Base-by-base conservation (phyloP, 495 filamentous ascomycete genomes). In the Polyplosphaeria fusca region DNA sequence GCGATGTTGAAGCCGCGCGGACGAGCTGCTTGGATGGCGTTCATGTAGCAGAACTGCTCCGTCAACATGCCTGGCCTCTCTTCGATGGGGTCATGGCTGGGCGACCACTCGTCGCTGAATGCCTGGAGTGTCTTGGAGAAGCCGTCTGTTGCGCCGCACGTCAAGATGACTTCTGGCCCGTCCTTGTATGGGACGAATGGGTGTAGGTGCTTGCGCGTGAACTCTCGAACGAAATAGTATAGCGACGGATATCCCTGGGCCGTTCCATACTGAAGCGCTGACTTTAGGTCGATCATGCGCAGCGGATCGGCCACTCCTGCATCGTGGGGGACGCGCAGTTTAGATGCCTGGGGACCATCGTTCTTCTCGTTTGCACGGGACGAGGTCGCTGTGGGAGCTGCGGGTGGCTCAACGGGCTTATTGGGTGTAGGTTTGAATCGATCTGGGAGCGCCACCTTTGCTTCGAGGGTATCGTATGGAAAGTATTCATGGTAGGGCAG, bases 381-480 rank as follows among this genome's bases (percentile, higher is more conserved):
- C 26, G 58, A 57, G 16, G 55, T 42, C 3, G 68, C 62, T 12
- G 69, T 48, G 0, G 55, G 56, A 18, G 52, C 61, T 11, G 65
- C 41, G 2, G 73, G 71, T 37, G 68, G 71, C 58, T 75, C 73
- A 46, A 75, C 70, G 24, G 80, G 77, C 42, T 77, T 70, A 61
- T 84, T 82, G 13, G 80, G 79, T 25, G 83, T 82, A 0, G 83
- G 83, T n/a, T 80, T 77, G 72, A 85, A 91, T 63, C 91, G 82
- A 18, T 84, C 71, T 9, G 90, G 82, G 23, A 79, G 79, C 11
- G 89, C 88, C 47, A 82, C 78, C 53, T 84, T 80, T n/a, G 89
- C 86, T 69, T 92, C 88, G 24, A 95, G 82, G 0, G 89, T 94
- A 53, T 96, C 90, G 69, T 87, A 96, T 14, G 91, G 91, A 67